Percentiles rank a stretch among this genome's conserved stretches.
phyloP scores from a whole-genome alignment of 1,284 basidiomycete species.

The Rhodotorula sp. region DNA sequence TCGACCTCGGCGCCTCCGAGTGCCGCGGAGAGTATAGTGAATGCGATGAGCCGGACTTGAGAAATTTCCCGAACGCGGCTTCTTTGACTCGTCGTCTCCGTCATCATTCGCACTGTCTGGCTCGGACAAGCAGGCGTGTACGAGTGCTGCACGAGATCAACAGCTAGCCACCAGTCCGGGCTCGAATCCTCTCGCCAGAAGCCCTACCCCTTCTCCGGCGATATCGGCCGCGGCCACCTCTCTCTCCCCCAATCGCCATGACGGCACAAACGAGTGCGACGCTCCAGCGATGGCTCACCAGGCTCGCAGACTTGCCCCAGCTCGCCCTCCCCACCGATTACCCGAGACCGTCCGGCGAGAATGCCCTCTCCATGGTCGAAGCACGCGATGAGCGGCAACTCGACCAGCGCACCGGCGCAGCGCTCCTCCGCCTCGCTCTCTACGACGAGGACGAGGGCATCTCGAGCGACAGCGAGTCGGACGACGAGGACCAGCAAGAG shows the following conservation, averaged over 20 bases:
- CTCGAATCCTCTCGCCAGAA: too few species aligned
- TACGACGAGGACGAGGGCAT: conserved; percentile 56
- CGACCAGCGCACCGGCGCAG: conserved; percentile 50
- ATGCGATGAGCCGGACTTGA: too few species aligned
- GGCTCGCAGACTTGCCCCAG: conserved; percentile 67
- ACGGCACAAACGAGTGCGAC: neutral
- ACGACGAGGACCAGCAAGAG: conserved; percentile 39
- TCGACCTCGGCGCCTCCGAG: too few species aligned
- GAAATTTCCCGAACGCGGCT: too few species aligned
- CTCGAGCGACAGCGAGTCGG: conserved; percentile 43
- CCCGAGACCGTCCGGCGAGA: conserved; percentile 64
- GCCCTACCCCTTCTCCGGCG: too few species aligned
- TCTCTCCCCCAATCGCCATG: neutral
- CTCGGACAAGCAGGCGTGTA: too few species aligned
- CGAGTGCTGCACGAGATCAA: too few species aligned
- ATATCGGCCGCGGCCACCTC: neutral
- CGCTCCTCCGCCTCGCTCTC: conserved; percentile 66
- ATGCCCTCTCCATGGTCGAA: conserved; percentile 42
- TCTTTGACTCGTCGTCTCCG: too few species aligned
- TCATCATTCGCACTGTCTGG: too few species aligned
- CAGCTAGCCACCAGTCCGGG: too few species aligned
- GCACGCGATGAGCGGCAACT: conserved; percentile 38
- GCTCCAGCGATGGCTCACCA: conserved; percentile 48
- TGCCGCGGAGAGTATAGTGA: too few species aligned
- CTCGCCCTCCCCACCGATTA: conserved; percentile 96